phyloP scores from a whole-genome alignment of 164 flowering plant species.

The Amborella trichopoda region DNA sequence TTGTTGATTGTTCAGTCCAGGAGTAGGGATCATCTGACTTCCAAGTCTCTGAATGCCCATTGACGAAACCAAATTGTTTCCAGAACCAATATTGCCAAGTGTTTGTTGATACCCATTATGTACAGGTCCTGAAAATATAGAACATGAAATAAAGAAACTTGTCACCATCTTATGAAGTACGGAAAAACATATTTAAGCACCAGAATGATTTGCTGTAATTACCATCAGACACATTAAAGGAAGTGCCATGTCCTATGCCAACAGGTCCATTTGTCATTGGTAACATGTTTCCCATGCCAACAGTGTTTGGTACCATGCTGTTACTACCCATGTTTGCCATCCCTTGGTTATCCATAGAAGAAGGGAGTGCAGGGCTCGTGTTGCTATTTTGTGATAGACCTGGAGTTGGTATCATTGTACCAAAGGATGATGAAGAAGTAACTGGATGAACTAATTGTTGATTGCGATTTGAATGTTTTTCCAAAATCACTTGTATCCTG shows the following conservation, averaged over 20 bases:
- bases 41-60: slow-evolving; percentile 36
- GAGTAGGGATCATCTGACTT: slow-evolving; percentile 97
- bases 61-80: slow-evolving; percentile 42
- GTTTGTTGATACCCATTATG: slow-evolving; percentile 75
- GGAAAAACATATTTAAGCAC: background rate
- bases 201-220: background rate
- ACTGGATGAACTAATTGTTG: slow-evolving; percentile 23
- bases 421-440: slow-evolving; percentile 52
- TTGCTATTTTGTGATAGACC: slow-evolving; percentile 62
- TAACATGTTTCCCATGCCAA: slow-evolving; percentile 42
- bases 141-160: background rate
- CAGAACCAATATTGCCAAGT: slow-evolving; percentile 30
- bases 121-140: slow-evolving; percentile 39
- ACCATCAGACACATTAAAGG: slow-evolving; percentile 54
- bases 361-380: slow-evolving; percentile 33
- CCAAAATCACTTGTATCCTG: slow-evolving; percentile 43
- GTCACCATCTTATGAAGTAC: too few relatives aligned
- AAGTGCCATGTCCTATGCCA: slow-evolving; percentile 33
- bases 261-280: slow-evolving; percentile 27
- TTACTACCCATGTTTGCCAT: slow-evolving; percentile 22
- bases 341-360: slow-evolving; percentile 44
- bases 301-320: slow-evolving; percentile 24
- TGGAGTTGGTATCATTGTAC: slow-evolving; percentile 98
- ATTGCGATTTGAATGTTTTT: slow-evolving; percentile 18
- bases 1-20: slow-evolving; percentile 58